Conservation (phyloP, 2,329 filamentous ascomycete species). For the Amauroascus niger region DNA sequence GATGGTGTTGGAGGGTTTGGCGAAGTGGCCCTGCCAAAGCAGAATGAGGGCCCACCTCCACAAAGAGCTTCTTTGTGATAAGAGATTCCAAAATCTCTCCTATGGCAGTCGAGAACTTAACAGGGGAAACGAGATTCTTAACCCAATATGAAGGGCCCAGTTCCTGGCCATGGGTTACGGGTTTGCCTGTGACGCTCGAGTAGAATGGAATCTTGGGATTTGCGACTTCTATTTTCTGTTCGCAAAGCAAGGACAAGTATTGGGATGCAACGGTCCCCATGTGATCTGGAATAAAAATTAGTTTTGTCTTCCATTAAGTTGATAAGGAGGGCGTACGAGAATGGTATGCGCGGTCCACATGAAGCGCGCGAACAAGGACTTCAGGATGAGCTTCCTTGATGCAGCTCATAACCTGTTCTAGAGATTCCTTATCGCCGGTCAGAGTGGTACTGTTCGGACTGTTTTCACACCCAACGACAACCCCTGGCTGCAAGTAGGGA, state of each 20-base stretch:
- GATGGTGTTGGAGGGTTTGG: neutral
- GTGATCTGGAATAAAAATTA: too few relatives aligned
- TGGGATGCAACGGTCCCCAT: neutral
- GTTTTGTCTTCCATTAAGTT: too few relatives aligned
- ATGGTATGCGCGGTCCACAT: constrained; percentile 13
- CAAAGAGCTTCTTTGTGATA: constrained; percentile 1
- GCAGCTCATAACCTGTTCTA: constrained; percentile 1
- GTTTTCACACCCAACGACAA: constrained; percentile 17
- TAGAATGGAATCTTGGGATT: neutral
- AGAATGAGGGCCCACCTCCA: constrained; percentile 14
- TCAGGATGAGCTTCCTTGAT: neutral
- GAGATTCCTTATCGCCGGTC: constrained; percentile 10
- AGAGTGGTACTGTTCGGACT: constrained; percentile 15
- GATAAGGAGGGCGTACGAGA: too few relatives aligned
- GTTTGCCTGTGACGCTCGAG: constrained; percentile 12
- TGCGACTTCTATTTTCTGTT: neutral
- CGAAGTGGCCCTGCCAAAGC: constrained; percentile 10
- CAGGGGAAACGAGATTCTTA: constrained; percentile 15
- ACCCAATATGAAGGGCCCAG: constrained; percentile 10
- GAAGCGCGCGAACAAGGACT: constrained; percentile 10
- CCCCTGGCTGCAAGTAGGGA: neutral
- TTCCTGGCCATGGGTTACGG: neutral
- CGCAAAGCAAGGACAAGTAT: neutral
- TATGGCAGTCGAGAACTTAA: constrained; percentile 11
- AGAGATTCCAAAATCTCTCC: neutral